Evolutionary conservation across 2,329 filamentous ascomycete genomes (phyloP).

Genomic region (Colletotrichum echinochloae): DNA sequence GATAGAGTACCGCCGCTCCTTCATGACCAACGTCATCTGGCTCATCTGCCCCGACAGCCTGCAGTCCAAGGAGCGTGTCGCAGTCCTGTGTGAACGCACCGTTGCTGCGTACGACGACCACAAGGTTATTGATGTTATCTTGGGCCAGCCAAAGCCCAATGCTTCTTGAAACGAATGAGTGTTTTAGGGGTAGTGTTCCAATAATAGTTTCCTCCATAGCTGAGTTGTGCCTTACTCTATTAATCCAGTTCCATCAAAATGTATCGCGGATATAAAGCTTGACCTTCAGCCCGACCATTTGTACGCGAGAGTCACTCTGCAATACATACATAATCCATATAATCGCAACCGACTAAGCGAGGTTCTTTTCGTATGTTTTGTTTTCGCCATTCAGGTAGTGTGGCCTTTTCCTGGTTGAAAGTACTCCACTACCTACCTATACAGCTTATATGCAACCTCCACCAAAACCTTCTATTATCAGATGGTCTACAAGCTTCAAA

Average conservation of each 20-base stretch:
- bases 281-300: background rate
- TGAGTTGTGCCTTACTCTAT: background rate
- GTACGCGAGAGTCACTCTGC: background rate
- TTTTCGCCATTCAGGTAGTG: background rate
- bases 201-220: background rate
- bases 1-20: slow-evolving; percentile 44
- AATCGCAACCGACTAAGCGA: background rate
- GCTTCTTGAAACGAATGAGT: background rate
- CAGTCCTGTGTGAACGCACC: slow-evolving; percentile 49
- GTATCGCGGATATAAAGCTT: background rate
- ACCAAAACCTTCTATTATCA: background rate
- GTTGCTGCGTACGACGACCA: slow-evolving; percentile 53
- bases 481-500: background rate
- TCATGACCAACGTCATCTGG: slow-evolving; percentile 49
- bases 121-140: slow-evolving; percentile 49
- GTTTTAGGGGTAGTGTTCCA: background rate
- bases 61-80: slow-evolving; percentile 52
- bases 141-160: slow-evolving; percentile 14
- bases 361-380: background rate
- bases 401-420: background rate
- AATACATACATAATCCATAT: background rate
- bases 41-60: slow-evolving; percentile 43
- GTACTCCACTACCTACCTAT: background rate
- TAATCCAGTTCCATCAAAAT: background rate
- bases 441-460: background rate